Evolutionary conservation across 495 filamentous ascomycete species (phyloP), one percentile per base, ranked within the genome.

Genomic region (Hypomontagnella monticulosa): DNA sequence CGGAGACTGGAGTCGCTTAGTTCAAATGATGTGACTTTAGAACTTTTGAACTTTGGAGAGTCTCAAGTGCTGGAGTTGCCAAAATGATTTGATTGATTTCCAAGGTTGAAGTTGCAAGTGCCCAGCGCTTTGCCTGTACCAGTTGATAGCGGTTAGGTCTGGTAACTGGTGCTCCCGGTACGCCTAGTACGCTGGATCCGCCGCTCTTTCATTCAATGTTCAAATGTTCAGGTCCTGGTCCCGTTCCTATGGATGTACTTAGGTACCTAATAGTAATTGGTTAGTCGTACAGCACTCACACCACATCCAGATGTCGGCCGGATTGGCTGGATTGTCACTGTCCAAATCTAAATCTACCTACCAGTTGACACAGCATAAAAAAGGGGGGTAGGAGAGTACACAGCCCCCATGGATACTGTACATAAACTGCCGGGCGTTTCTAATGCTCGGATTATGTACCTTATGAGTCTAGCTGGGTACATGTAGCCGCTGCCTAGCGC

Each of bases 301-400:
- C 23, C 23, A 27, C 23, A n/a, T n/a, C n/a, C n/a, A n/a, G n/a
- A n/a, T n/a, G n/a, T 27, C 23, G 2, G 23, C 23, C 23, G 23
- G 23, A 27, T 27, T 27, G 23, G 23, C 23, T 27, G 23, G 23
- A 6, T 27, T 27, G 23, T 27, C 33, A 37, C 48, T 47, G 23
- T 41, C 15, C 46, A 34, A 11, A 19, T 49, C 19, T 36, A 55
- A 66, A 54, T 40, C 50, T 62, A 42, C n/a, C n/a, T n/a, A n/a
- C n/a, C n/a, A n/a, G n/a, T n/a, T n/a, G n/a, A n/a, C 56, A 57
- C 49, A 20, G 56, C 55, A 66, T 60, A 49, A 66, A 66, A 60
- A 59, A 66, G 60, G 51, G 64, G 57, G 57, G 43, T 56, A 66
- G 60, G 51, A 57, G 57, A 52, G 43, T 56, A 66, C 63, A 60